Evolutionary conservation across 2,329 filamentous ascomycete genomes (phyloP), one percentile per base, ranked within the genome.

Genomic region (Blumeriella jaapii): DNA sequence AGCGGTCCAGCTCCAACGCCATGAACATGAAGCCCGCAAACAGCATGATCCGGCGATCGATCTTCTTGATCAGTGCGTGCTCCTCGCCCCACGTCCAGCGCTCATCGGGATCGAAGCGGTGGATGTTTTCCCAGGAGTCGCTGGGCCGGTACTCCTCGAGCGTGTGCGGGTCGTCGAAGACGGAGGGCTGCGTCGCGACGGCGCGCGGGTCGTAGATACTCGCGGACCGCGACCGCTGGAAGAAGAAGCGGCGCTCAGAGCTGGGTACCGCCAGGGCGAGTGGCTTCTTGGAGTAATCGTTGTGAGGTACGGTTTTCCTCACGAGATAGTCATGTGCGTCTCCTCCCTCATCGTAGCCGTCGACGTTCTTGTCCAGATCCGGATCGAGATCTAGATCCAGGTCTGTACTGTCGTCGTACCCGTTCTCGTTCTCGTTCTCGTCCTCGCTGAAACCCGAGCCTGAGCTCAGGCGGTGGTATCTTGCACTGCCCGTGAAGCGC

Each of bases 1-100:
- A 65, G 14, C 74, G 61, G 53, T 78, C 72, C 16, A 78, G 59
- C 44, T 78, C 68, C 5, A 78, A 61, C 1, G 67, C 68, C 44
- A 76, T 74, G 51, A 78, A 77, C 55, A 75, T 75, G 19, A 75
- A 42, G 39, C 69, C 74, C 10, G 42, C 42, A 42, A 52, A 58
- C 23, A 56, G 35, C 51, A 55, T 53, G 20, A 59, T 58, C n/a
- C 52, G 51, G 3, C 47, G 12, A 38, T 50, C 47, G 24, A 51
- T 46, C 28, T 48, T 52, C 7, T 49, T 29, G 18, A 52, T 45
- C 13, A 54, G 26, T 15, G 32, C 44, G 20, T 49, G 41, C 38
- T 54, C 51, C 29, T 54, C 51, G 5, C 36, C 41, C 43, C 45
- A 46, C 2, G 47, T 51, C 51, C 51, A 54, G 25, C 46, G 30